Evolutionary conservation across 78 protist genomes (phyloP).

Genomic region (Chrysochromulina parva): DNA sequence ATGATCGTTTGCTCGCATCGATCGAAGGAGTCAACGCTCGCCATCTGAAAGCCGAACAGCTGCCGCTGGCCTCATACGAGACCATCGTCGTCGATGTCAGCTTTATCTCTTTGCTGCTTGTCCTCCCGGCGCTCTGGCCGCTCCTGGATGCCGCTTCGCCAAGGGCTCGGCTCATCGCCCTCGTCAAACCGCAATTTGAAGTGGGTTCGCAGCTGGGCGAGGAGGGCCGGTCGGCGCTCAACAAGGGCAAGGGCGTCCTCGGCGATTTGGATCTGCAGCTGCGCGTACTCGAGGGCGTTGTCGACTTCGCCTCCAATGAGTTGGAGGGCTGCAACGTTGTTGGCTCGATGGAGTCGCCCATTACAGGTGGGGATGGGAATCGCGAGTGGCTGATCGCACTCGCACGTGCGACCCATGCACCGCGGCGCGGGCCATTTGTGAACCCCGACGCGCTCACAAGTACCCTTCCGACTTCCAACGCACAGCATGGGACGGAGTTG

Average conservation of each 20-base stretch:
- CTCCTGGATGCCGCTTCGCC: neutral
- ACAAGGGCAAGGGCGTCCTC: neutral
- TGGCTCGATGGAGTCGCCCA: neutral
- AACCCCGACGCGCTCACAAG: too few species aligned
- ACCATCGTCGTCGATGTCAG: neutral
- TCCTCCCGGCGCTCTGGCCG: neutral
- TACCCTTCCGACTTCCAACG: too few species aligned
- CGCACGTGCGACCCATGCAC: neutral
- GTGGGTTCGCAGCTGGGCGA: neutral
- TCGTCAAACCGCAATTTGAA: neutral
- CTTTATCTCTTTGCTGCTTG: neutral
- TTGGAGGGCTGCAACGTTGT: neutral
- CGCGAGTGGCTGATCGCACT: neutral
- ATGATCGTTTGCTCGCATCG: neutral
- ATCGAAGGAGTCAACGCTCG: neutral
- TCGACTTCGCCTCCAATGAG: neutral
- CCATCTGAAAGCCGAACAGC: neutral
- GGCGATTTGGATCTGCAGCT: neutral
- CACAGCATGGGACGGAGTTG: too few species aligned
- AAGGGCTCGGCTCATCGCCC: neutral
- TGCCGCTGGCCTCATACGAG: neutral
- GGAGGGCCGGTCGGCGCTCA: neutral
- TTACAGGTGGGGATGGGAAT: neutral
- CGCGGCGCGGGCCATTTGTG: too few species aligned
- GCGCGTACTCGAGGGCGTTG: neutral